phyloP scores from a whole-genome alignment of 2,329 filamentous ascomycete species.

The Penicillium sp. region DNA sequence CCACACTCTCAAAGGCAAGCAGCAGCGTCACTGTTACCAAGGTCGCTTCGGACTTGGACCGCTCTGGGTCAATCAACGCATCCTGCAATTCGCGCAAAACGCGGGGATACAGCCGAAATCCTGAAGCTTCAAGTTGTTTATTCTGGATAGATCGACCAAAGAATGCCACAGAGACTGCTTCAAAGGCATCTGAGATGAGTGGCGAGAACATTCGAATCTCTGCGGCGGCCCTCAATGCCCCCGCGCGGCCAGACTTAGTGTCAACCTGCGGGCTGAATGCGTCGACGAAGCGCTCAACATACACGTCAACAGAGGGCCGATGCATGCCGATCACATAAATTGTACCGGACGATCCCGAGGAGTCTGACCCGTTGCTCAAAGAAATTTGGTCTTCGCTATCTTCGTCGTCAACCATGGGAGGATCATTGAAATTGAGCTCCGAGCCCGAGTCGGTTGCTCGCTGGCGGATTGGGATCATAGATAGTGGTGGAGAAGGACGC shows the following conservation, averaged over 20 bases:
- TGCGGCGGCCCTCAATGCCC: constrained; percentile 38
- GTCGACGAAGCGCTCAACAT: constrained; percentile 41
- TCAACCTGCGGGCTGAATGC: constrained; percentile 42
- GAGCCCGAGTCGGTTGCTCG: constrained; percentile 1
- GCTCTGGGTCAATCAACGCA: constrained; percentile 36
- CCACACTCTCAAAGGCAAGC: constrained; percentile 42
- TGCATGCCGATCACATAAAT: constrained; percentile 23
- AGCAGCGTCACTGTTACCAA: constrained; percentile 40
- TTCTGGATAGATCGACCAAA: constrained; percentile 40
- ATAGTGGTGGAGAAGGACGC: constrained; percentile 2
- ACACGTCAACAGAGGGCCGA: constrained; percentile 33
- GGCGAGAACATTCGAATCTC: constrained; percentile 43
- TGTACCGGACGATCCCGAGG: constrained; percentile 23
- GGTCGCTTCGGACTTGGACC: constrained; percentile 38
- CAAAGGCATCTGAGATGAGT: constrained; percentile 37
- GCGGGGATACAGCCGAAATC: constrained; percentile 35
- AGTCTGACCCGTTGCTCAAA: constrained; percentile 24
- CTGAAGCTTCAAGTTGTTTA: constrained; percentile 33
- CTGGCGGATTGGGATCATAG: constrained; percentile 11
- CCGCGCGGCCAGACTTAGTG: constrained; percentile 34
- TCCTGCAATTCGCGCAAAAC: constrained; percentile 39
- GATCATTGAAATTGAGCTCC: constrained; percentile 17
- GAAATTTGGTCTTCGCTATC: constrained; percentile 20
- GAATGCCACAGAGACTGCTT: constrained; percentile 40
- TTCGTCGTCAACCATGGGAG: constrained; percentile 7